Conservation (phyloP, 1,284 basidiomycete species). For the Hemileia vastatrix region DNA sequence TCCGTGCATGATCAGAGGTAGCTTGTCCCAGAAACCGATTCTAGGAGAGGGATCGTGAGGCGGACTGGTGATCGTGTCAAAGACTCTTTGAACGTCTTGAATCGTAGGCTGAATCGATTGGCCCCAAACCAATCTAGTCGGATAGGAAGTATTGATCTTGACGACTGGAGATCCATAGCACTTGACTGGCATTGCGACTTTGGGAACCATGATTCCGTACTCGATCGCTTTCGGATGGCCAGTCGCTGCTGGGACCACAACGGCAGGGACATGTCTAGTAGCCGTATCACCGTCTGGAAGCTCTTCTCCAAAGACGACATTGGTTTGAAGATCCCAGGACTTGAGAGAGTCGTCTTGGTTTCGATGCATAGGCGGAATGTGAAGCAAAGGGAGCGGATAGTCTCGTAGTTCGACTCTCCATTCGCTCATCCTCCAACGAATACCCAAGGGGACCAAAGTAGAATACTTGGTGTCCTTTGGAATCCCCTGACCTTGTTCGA, state of each 20-base stretch:
- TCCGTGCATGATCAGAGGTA: constrained; percentile 80
- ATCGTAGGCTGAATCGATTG: constrained; percentile 76
- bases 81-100: constrained; percentile 70
- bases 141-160: constrained; percentile 55
- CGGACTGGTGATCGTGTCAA: constrained; percentile 70
- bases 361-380: constrained; percentile 45
- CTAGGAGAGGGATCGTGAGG: constrained; percentile 72
- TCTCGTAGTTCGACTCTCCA: constrained; percentile 64
- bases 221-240: constrained; percentile 51
- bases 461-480: constrained; percentile 65
- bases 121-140: constrained; percentile 78
- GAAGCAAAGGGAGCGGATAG: constrained; percentile 51
- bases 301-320: constrained; percentile 83
- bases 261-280: constrained; percentile 61
- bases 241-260: constrained; percentile 53
- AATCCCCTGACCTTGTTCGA: constrained; percentile 59
- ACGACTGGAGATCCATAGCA: constrained; percentile 71
- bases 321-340: constrained; percentile 61
- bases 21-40: constrained; percentile 91
- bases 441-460: constrained; percentile 70
- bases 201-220: constrained; percentile 63
- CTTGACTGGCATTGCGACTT: constrained; percentile 90
- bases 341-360: constrained; percentile 29
- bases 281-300: constrained; percentile 62
- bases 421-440: constrained; percentile 60